Percentiles rank a stretch among this genome's conserved stretches.
phyloP scores from a whole-genome alignment of 176 grass and related monocot species.

The Hsuehochloa calcarea region DNA sequence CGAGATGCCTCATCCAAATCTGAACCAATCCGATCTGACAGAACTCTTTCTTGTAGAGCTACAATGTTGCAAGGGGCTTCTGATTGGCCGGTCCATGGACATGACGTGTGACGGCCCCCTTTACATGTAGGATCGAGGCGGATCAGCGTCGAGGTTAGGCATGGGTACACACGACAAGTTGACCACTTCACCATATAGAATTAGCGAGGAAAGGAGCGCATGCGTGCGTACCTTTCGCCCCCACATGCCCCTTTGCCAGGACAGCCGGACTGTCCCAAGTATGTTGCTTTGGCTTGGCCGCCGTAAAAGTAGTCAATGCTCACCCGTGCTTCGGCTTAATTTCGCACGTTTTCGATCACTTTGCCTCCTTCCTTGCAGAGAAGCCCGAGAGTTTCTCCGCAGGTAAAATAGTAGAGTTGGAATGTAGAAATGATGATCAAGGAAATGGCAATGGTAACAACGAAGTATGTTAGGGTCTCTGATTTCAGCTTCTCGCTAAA shows the following conservation, averaged over 20 bases:
- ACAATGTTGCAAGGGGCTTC: neutral
- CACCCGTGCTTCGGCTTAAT: neutral
- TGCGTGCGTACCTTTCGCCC: neutral
- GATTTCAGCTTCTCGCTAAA: neutral
- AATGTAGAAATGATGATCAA: neutral
- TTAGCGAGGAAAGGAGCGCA: neutral
- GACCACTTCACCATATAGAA: constrained; percentile 19
- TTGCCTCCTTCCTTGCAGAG: neutral
- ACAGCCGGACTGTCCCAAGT: neutral
- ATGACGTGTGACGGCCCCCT: constrained; percentile 17
- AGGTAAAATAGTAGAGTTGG: neutral
- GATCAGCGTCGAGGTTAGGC: constrained; percentile 36
- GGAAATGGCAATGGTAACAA: neutral
- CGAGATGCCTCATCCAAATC: neutral
- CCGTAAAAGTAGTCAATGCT: neutral
- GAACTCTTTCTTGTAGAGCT: neutral
- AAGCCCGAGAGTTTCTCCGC: neutral
- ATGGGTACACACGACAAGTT: neutral
- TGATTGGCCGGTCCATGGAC: neutral
- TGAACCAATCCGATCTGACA: neutral
- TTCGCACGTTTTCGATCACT: neutral
- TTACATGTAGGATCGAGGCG: constrained; percentile 47
- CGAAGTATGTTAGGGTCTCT: neutral
- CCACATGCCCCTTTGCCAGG: neutral
- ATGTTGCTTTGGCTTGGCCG: neutral